Conservation (phyloP, 495 filamentous ascomycete genomes). For the Hapsidospora chrysogenum region DNA sequence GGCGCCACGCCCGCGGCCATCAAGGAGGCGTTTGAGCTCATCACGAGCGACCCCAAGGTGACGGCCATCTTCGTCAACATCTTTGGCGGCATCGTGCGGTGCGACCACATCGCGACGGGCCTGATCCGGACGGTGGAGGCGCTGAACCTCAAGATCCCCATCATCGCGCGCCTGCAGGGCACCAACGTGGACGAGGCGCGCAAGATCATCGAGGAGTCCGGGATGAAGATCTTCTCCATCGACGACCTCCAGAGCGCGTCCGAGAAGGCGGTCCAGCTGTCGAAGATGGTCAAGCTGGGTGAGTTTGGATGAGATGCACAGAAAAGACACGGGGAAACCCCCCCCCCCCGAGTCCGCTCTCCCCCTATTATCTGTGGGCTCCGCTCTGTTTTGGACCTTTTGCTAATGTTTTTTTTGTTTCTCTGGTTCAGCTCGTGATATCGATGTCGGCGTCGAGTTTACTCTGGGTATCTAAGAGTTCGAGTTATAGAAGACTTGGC, state of each 20-base stretch:
- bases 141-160: conserved; percentile 89
- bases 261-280: conserved; percentile 97
- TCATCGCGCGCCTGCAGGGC: conserved; percentile 90
- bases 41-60: conserved; percentile 96
- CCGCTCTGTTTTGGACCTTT: neutral
- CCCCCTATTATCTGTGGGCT: too few species aligned
- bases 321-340: neutral
- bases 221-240: conserved; percentile 98
- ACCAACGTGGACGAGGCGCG: conserved; percentile 97
- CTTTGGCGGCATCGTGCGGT: conserved; percentile 96
- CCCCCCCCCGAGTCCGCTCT: too few species aligned
- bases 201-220: conserved; percentile 91
- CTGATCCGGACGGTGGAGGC: conserved; percentile 84
- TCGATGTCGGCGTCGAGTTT: conserved; percentile 96
- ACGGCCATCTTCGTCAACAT: conserved; percentile 99
- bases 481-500: too few species aligned
- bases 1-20: conserved; percentile 94
- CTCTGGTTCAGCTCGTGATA: conserved; percentile 57
- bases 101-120: conserved; percentile 93
- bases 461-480: conserved; percentile 85
- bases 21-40: conserved; percentile 92
- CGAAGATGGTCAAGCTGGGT: conserved; percentile 97
- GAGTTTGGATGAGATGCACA: conserved; percentile 15
- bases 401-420: conserved; percentile 5
- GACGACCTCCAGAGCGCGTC: conserved; percentile 95